Evolutionary conservation across 129 eudicot genomes (phyloP), one percentile per base, ranked within the genome.

Genomic region (carrot (Daucus carota)): DNA sequence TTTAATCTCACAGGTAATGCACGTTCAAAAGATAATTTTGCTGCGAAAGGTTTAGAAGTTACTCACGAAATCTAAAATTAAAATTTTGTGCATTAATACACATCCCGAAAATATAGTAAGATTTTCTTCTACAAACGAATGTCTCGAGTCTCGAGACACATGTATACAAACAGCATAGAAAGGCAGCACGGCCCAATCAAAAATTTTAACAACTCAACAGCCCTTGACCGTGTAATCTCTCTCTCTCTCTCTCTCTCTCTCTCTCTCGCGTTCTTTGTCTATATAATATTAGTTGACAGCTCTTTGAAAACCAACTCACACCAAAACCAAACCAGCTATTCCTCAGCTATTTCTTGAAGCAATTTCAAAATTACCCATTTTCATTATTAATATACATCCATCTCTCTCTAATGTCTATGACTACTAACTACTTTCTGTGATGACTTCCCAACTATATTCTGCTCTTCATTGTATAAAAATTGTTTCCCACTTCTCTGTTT

Each of bases 381-480:
- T 75, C 75, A 41, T 26, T 50, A 47, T 36, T 36, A 36, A 36
- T 36, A 36, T 5, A 36, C 5, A 2, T 36, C 40, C 5, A 2
- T 36, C 40, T 36, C 40, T 36, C 40, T 36, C 40, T 36, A n/a
- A n/a, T n/a, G n/a, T n/a, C n/a, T n/a, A n/a, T n/a, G 31, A 41
- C 10, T 42, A 70, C 45, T 90, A 86, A 82, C 90, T 84, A 76
- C 87, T 76, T 76, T 42, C 17, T 73, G 76, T 81, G 66, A 48
- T 86, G 90, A 89, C 90, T 71, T 84, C 62, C 74, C 90, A 89
- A 76, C 90, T 68, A 63, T 83, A 47, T 50, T 57, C 32, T 18
- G 7, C 28, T 57, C 66, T 52, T 38, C 1, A 8, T 59, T 66
- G 72, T 54, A 40, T 50, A 4, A 48, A 48, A n/a, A 48, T 48